Base-by-base conservation (phyloP, 306 rosid genomes). In the Trifolium subterraneum region DNA sequence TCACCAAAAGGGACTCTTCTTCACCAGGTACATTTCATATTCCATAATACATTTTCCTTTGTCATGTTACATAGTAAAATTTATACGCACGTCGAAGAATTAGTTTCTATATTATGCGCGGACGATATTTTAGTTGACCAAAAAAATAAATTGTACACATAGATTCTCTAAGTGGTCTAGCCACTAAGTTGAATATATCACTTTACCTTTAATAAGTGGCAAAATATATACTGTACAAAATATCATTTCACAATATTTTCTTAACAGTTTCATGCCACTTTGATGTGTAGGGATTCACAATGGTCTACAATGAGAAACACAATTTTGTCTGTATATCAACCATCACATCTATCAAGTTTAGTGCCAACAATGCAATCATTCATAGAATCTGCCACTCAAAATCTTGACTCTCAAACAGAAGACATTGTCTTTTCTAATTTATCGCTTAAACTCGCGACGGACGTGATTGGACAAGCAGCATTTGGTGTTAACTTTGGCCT, bases 1-100 rank as follows among this genome's bases (percentile, higher is more conserved):
- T 80, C 99, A 94, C 79, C 92, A 88, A 72, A 94, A 92, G 77
- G 97, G 99, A 25, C 95, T 94, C 77, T 94, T 94, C 80, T 94
- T 94, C 88, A 79, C 88, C 73, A 87, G 87, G 99, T 91, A 76
- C n/a, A 29, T 29, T 29, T 29, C 33, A 29, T 29, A 4, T 29
- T 29, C 33, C 33, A 29, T 0, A 29, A 29, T 29, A 29, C 33
- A 4, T 29, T 29, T 29, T 29, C 4, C 33, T 6, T 4, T 29
- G 33, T 29, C 33, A 29, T 29, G 33, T 29, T 29, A 29, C 33
- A 29, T 29, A 29, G 33, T 4, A 29, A 29, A 29, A 29, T 29
- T 4, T 29, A 29, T 29, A 29, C 33, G 33, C 33, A 29, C 31
- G 4, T 29, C 33, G 33, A 29, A 4, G 7, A 29, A 29, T 29